These are phyloP conservation scores for Epithele typhae DNA, from an alignment of 768 basidiomycete species.

Conservation along the genomic window DNA sequence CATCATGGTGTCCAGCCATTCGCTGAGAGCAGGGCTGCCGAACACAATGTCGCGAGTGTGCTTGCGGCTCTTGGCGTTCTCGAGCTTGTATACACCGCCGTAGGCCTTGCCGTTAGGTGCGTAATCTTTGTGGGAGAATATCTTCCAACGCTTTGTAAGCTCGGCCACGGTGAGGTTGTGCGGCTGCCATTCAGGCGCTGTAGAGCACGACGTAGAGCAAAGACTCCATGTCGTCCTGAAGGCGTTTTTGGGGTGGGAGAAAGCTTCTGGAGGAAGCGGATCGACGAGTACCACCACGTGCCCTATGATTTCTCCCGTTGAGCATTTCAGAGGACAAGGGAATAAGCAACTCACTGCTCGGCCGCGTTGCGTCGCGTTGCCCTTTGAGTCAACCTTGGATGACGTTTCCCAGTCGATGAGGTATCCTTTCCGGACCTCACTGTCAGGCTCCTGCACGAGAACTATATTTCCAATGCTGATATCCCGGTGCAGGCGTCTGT, in stretches of 20 bases:
- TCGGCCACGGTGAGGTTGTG: no score
- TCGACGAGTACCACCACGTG: constrained; percentile 8
- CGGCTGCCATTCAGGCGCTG: not conserved
- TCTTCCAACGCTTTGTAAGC: no score
- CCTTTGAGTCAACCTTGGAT: not conserved
- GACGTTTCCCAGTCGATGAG: constrained; percentile 12
- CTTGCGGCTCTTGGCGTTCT: not conserved
- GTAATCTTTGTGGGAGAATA: no score
- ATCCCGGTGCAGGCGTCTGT: constrained; percentile 1
- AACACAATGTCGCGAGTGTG: not conserved
- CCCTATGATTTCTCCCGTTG: constrained; percentile 7
- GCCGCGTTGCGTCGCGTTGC: not conserved
- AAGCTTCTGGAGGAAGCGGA: not conserved
- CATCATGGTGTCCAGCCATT: constrained; percentile 1
- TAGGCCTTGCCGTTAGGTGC: not conserved
- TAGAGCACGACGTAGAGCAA: constrained; percentile 9
- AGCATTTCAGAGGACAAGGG: no score
- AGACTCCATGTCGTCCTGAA: constrained; percentile 11
- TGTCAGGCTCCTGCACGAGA: not conserved
- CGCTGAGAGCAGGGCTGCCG: not conserved
- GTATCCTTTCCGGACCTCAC: not conserved
- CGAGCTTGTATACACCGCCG: not conserved
- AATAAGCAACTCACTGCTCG: not conserved
- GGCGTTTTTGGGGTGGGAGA: no score
- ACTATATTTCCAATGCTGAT: constrained; percentile 6